Evolutionary conservation across 1,284 basidiomycete genomes (phyloP).

Genomic region (Ustilago cynodontis): DNA sequence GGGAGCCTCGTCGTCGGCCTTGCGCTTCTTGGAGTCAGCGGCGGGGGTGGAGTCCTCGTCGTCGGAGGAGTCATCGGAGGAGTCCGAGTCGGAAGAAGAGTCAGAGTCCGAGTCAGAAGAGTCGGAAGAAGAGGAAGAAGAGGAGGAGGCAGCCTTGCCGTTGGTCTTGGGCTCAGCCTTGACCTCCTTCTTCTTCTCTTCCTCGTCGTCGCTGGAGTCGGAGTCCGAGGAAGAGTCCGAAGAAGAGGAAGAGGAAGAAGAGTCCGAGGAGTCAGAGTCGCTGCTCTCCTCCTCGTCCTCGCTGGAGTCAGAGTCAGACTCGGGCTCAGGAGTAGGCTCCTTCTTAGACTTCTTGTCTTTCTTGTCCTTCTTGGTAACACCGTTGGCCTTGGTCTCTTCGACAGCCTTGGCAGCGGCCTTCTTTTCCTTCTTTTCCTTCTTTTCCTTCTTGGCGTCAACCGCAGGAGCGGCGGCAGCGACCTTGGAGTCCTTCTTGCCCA

Average conservation of each 20-base stretch:
- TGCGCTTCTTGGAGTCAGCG: constrained; percentile 77
- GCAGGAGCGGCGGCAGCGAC: constrained; percentile 39
- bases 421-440: constrained; percentile 45
- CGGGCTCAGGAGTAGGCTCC: constrained; percentile 7
- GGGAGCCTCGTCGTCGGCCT: constrained; percentile 79
- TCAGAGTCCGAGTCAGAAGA: constrained; percentile 35
- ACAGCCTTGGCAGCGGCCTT: constrained; percentile 35
- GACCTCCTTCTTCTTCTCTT: constrained; percentile 43
- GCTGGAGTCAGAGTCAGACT: constrained; percentile 21
- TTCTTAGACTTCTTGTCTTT: constrained; percentile 20
- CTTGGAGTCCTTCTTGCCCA: constrained; percentile 48
- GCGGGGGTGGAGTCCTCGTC: constrained; percentile 68
- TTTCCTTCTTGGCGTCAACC: constrained; percentile 39
- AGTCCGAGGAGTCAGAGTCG: constrained; percentile 7
- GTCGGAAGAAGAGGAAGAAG: constrained; percentile 35
- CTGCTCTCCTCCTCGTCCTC: constrained; percentile 17
- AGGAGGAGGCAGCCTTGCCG: constrained; percentile 42
- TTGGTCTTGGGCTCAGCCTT: constrained; percentile 46
- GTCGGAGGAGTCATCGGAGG: constrained; percentile 52
- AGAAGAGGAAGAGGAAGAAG: constrained; percentile 16
- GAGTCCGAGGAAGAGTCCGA: constrained; percentile 9
- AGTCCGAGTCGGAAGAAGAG: constrained; percentile 39
- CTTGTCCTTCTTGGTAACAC: constrained; percentile 56
- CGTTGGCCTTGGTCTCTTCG: constrained; percentile 44
- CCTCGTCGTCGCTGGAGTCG: constrained; percentile 25